Evolutionary conservation across 257 asterid species (phyloP).

Genomic region (Rauvolfia tetraphylla): DNA sequence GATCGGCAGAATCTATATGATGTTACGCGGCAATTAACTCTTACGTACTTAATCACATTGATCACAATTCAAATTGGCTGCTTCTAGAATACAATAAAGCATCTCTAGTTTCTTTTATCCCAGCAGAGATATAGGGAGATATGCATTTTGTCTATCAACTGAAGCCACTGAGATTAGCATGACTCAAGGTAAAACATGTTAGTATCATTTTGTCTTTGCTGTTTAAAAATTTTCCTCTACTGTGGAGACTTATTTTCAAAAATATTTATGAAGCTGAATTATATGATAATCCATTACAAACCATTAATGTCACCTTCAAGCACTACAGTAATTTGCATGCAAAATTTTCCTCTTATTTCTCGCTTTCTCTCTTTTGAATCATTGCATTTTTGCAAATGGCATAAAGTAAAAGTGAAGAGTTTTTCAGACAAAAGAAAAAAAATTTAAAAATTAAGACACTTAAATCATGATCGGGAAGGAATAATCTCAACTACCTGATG

Average conservation of each 20-base stretch:
- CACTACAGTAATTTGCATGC: not conserved
- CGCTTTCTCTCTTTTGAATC: not conserved
- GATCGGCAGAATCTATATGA: not conserved
- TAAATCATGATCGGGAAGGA: not conserved
- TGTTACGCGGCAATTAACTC: not conserved
- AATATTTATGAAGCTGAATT: not conserved
- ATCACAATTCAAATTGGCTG: not conserved
- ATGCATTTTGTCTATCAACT: not conserved
- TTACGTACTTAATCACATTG: not conserved
- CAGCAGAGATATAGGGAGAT: not conserved
- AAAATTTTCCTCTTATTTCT: not conserved
- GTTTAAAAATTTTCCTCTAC: not conserved
- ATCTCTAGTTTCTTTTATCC: not conserved
- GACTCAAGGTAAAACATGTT: not conserved
- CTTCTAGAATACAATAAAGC: not conserved
- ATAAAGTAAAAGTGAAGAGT: not conserved
- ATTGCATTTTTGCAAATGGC: not conserved
- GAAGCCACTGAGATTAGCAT: not conserved
- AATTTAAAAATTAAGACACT: not conserved
- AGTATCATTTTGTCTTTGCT: not conserved
- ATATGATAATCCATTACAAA: not conserved
- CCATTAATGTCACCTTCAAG: not conserved
- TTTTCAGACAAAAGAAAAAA: not conserved
- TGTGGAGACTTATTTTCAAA: not conserved
- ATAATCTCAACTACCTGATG: conserved; percentile 61